Evolutionary conservation across 2,329 filamentous ascomycete species (phyloP).

Genomic region (Podosphaera xanthii): DNA sequence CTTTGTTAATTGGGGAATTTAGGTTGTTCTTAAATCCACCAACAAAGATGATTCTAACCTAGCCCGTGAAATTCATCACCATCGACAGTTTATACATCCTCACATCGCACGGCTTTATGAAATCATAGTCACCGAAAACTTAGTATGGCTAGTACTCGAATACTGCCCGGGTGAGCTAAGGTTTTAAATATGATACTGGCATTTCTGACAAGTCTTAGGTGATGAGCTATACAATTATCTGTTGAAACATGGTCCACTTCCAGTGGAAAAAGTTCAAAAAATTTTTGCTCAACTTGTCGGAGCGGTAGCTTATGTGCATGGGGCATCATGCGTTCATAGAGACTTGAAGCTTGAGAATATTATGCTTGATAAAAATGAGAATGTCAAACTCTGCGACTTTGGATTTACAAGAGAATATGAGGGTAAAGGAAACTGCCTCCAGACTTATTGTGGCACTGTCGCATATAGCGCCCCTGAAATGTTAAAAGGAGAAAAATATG

Average conservation of each 20-base stretch:
- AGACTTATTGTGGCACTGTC: slow-evolving; percentile 93
- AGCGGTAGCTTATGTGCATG: slow-evolving; percentile 85
- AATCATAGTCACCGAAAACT: slow-evolving; percentile 82
- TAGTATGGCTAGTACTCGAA: slow-evolving; percentile 93
- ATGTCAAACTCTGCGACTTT: slow-evolving; percentile 95
- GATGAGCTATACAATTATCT: slow-evolving; percentile 97
- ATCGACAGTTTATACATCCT: slow-evolving; percentile 90
- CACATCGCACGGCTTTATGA: slow-evolving; percentile 95
- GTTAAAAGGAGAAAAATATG: slow-evolving; percentile 95
- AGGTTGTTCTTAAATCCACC: slow-evolving; percentile 96
- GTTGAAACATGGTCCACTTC: slow-evolving; percentile 62
- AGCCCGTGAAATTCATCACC: slow-evolving; percentile 92
- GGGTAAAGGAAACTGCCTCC: slow-evolving; percentile 77
- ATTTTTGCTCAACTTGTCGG: slow-evolving; percentile 92
- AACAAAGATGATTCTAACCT: slow-evolving; percentile 92
- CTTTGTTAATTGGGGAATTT: slow-evolving; percentile 4
- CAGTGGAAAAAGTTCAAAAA: slow-evolving; percentile 71
- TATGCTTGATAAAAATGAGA: slow-evolving; percentile 82
- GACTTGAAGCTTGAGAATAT: slow-evolving; percentile 96
- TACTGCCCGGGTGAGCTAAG: slow-evolving; percentile 59
- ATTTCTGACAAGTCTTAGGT: slow-evolving; percentile 25
- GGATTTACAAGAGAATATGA: slow-evolving; percentile 96
- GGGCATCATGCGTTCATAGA: slow-evolving; percentile 84
- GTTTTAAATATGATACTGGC: background rate
- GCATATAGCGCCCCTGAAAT: slow-evolving; percentile 97